Conservation (phyloP, 441 rosid genomes). For the Mallotus japonicus region DNA sequence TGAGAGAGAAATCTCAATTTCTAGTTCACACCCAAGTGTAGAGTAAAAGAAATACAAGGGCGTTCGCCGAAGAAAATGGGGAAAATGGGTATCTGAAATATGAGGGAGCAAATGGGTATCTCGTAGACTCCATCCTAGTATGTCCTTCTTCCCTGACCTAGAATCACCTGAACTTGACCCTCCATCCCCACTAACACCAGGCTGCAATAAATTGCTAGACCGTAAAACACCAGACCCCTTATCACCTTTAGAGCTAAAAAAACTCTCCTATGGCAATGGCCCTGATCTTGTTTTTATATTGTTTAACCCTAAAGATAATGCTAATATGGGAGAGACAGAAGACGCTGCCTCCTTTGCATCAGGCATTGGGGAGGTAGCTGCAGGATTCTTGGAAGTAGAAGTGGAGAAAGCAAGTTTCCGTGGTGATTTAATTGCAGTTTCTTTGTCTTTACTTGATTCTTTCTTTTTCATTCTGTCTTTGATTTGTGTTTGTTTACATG, state of each 20-base stretch:
- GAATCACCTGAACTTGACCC: not conserved
- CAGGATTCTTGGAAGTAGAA: not conserved
- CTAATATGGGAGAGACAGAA: slow-evolving; percentile 78
- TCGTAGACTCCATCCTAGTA: slow-evolving; percentile 27
- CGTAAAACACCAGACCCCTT: slow-evolving; percentile 64
- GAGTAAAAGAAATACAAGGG: too few species aligned
- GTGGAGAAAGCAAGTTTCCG: slow-evolving; percentile 8
- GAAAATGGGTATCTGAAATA: too few species aligned
- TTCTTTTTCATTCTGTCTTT: slow-evolving; percentile 63
- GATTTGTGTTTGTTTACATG: slow-evolving; percentile 50
- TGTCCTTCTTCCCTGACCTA: slow-evolving; percentile 2
- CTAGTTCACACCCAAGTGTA: too few species aligned
- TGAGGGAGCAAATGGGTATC: too few species aligned
- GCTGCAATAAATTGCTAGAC: slow-evolving; percentile 75
- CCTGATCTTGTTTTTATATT: slow-evolving; percentile 93
- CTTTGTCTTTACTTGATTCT: slow-evolving; percentile 45
- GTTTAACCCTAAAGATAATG: slow-evolving; percentile 85
- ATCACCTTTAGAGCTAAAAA: slow-evolving; percentile 65
- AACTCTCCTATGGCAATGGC: slow-evolving; percentile 83
- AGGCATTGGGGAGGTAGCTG: not conserved
- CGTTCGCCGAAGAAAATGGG: too few species aligned
- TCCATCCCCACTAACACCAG: slow-evolving; percentile 11
- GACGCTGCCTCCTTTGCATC: too few species aligned
- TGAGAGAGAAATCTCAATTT: too few species aligned
- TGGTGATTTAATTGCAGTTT: slow-evolving; percentile 30